Percentiles rank a stretch among this genome's conserved stretches.
Evolutionary conservation across 2,329 filamentous ascomycete genomes (phyloP).

Genomic region (Allantophomopsis cytisporea): DNA sequence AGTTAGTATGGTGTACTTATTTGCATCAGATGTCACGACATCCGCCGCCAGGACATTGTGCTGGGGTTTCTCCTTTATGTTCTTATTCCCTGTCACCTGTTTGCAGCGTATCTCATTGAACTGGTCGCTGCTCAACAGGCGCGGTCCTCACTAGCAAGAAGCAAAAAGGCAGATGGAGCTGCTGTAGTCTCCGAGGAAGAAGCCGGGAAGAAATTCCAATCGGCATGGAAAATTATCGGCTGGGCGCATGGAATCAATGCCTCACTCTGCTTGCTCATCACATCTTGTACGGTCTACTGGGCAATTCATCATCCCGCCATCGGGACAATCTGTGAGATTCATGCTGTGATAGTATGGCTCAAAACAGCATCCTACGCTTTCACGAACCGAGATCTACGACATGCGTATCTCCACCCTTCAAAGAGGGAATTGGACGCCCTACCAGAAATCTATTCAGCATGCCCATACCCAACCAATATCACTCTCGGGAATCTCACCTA

Average conservation of each 20-base stretch:
- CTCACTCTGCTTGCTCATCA: constrained; percentile 64
- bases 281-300: constrained; percentile 79
- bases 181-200: constrained; percentile 40
- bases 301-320: constrained; percentile 88
- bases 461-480: constrained; percentile 85
- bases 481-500: constrained; percentile 79
- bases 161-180: constrained; percentile 34
- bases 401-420: constrained; percentile 71
- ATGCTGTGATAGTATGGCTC: constrained; percentile 90
- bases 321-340: constrained; percentile 78
- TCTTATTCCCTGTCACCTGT: constrained; percentile 79
- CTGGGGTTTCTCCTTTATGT: constrained; percentile 71
- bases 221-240: constrained; percentile 70
- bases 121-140: constrained; percentile 69
- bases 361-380: constrained; percentile 94
- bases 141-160: constrained; percentile 35
- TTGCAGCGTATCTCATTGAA: constrained; percentile 85
- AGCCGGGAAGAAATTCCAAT: constrained; percentile 51
- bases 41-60: constrained; percentile 62
- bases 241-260: constrained; percentile 75
- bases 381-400: constrained; percentile 88
- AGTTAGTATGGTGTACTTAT: constrained; percentile 78
- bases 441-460: constrained; percentile 68
- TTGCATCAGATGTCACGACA: constrained; percentile 81
- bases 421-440: constrained; percentile 53